phyloP scores from a whole-genome alignment of 495 filamentous ascomycete genomes.

The Staphylotrichum tortipilum region DNA sequence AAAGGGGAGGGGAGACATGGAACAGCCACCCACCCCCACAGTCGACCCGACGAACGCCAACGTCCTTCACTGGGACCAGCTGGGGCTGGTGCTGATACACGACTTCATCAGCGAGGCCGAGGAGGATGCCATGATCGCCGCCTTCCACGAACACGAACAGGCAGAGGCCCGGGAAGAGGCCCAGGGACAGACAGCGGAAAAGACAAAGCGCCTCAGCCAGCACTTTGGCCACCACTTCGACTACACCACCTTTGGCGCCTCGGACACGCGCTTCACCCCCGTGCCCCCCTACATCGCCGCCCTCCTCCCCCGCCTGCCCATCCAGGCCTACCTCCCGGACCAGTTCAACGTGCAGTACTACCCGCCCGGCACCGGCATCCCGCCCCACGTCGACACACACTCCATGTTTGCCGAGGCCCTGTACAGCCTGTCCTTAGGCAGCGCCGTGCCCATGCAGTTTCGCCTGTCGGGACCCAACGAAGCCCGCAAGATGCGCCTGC shows the following conservation, averaged over 20 bases:
- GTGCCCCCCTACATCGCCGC: conserved; percentile 20
- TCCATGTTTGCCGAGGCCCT: conserved; percentile 27
- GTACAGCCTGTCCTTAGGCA: conserved; percentile 24
- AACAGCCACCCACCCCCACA: neutral
- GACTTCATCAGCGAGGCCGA: conserved; percentile 22
- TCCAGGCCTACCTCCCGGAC: conserved; percentile 18
- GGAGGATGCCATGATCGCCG: conserved; percentile 20
- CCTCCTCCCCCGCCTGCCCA: conserved; percentile 20
- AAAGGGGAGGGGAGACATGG: neutral
- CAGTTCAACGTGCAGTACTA: conserved; percentile 31
- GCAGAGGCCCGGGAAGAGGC: conserved; percentile 3
- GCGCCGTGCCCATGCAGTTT: conserved; percentile 24
- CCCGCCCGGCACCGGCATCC: conserved; percentile 27
- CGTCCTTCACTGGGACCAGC: conserved; percentile 16
- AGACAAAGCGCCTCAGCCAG: conserved; percentile 22
- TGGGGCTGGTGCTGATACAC: conserved; percentile 22
- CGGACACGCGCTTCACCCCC: conserved; percentile 14
- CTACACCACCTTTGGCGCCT: conserved; percentile 28
- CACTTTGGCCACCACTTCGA: conserved; percentile 29
- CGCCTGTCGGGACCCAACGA: conserved; percentile 22
- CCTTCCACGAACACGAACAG: conserved; percentile 18
- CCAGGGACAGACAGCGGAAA: no score
- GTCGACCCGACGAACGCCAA: conserved; percentile 14
- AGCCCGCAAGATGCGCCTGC: conserved; percentile 24
- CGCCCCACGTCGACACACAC: conserved; percentile 29